phyloP scores from a whole-genome alignment of 75 land plant species.

The Adiantum capillusveneris region DNA sequence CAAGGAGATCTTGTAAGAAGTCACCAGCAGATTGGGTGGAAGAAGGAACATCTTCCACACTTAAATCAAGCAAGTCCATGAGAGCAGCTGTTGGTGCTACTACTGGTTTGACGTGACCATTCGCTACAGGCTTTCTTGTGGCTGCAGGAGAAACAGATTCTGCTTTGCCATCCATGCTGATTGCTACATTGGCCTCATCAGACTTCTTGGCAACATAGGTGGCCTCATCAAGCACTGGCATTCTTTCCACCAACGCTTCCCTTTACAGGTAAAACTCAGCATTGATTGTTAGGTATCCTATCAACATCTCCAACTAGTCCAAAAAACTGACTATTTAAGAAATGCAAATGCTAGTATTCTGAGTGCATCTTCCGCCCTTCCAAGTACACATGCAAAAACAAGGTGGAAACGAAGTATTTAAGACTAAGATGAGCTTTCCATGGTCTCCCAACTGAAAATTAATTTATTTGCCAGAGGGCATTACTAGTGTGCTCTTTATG shows the following conservation, averaged over 20 bases:
- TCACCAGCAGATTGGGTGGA: conserved; percentile 55
- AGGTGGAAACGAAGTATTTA: no score
- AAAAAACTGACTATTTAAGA: no score
- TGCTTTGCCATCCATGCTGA: conserved; percentile 11
- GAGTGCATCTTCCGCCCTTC: no score
- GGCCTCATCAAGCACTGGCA: conserved; percentile 90
- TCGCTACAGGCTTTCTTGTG: conserved; percentile 43
- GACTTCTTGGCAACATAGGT: conserved; percentile 59
- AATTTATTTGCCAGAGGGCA: no score
- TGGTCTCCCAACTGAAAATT: no score
- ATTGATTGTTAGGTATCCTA: not conserved
- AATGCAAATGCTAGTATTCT: no score
- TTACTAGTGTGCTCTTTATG: no score
- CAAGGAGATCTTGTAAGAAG: conserved; percentile 65
- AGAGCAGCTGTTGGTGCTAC: conserved; percentile 44
- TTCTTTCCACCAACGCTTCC: conserved; percentile 72
- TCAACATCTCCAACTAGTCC: no score
- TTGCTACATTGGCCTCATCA: conserved; percentile 28
- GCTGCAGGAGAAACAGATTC: conserved; percentile 20
- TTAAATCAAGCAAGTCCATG: conserved; percentile 77
- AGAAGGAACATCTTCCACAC: conserved; percentile 60
- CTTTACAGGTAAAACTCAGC: conserved; percentile 33
- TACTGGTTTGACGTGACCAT: conserved; percentile 56
- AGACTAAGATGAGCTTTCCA: no score
- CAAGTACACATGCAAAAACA: no score